Conservation (phyloP, 768 basidiomycete genomes). For the Leccinum variicolor region DNA sequence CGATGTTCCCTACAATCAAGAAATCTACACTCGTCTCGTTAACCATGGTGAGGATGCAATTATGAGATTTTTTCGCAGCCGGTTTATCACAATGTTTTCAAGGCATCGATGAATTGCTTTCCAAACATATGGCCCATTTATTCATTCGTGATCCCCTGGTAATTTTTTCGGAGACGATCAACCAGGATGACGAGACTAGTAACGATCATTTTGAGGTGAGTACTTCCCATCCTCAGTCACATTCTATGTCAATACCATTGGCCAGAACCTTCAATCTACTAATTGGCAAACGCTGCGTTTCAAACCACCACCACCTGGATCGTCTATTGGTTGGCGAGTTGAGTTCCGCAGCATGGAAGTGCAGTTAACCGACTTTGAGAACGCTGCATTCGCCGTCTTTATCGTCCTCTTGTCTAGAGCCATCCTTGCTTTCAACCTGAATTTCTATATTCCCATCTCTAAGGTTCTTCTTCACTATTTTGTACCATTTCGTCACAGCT, state of each 20-base stretch:
- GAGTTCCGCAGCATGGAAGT: slow-evolving; percentile 99
- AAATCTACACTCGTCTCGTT: slow-evolving; percentile 67
- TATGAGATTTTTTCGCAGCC: background rate
- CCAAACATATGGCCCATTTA: slow-evolving; percentile 90
- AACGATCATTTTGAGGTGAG: slow-evolving; percentile 96
- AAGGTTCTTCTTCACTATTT: slow-evolving; percentile 50
- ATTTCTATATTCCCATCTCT: slow-evolving; percentile 96
- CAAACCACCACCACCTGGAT: slow-evolving; percentile 94
- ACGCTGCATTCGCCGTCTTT: slow-evolving; percentile 95
- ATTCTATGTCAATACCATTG: background rate
- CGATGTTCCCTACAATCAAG: slow-evolving; percentile 71
- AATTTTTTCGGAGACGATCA: slow-evolving; percentile 88
- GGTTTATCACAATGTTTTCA: background rate
- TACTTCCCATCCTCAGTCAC: background rate
- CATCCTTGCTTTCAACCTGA: slow-evolving; percentile 86
- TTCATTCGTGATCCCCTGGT: slow-evolving; percentile 98
- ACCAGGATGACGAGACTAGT: slow-evolving; percentile 85
- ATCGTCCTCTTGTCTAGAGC: slow-evolving; percentile 92
- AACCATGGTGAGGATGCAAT: slow-evolving; percentile 56
- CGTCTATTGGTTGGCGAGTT: slow-evolving; percentile 94
- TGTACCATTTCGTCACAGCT: background rate
- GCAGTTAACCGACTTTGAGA: slow-evolving; percentile 98
- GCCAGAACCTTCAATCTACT: slow-evolving; percentile 95
- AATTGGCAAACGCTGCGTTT: slow-evolving; percentile 99
- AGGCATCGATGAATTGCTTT: slow-evolving; percentile 85